Evolutionary conservation across 1,284 basidiomycete species (phyloP), one percentile per base, ranked within the genome.

Genomic region (Ustilago sp.): DNA sequence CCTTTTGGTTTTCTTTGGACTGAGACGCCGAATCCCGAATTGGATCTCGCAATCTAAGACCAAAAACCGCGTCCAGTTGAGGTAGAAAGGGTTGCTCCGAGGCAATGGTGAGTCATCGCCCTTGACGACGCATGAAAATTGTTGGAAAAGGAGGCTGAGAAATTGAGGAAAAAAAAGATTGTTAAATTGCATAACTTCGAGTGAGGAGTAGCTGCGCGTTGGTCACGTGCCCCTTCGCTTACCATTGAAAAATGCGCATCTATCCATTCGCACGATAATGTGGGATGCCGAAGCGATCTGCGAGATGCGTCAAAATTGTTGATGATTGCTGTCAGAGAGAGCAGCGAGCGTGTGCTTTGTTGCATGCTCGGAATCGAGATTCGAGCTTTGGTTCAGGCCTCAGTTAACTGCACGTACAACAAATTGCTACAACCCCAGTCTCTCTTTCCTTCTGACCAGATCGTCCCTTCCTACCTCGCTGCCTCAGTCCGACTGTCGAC

Each of bases 291-390:
- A 15, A 31, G 23, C 31, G 59, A 62, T 54, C 60, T 43, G 43
- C 60, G 52, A 52, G 11, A 7, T 55, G 52, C 60, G 52, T 62
- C 59, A 61, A 45, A 61, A 43, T 19, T 43, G 2, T 35, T 53
- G 31, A 17, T 19, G 31, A 12, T 50, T 8, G 34, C 19, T 13
- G 38, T 28, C 55, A 15, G 38, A 55, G 23, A 55, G 17, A 32
- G 28, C 17, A 31, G 23, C 28, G 28, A 31, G 36, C 48, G 23
- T 50, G 28, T 50, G 48, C 23, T 12, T 19, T 9, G 23, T 48
- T 48, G n/a, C 23, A 48, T 48, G 45, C 45, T 48, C 23, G 19
- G 19, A 48, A 23, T 28, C 48, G 48, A 50, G 48, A 8, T 23
- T 50, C 48, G 48, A 50, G 48, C 48, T 12, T 32, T 50, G 31